Evolutionary conservation across 2,329 filamentous ascomycete genomes (phyloP).

Genomic region (Fusarium lateritium): DNA sequence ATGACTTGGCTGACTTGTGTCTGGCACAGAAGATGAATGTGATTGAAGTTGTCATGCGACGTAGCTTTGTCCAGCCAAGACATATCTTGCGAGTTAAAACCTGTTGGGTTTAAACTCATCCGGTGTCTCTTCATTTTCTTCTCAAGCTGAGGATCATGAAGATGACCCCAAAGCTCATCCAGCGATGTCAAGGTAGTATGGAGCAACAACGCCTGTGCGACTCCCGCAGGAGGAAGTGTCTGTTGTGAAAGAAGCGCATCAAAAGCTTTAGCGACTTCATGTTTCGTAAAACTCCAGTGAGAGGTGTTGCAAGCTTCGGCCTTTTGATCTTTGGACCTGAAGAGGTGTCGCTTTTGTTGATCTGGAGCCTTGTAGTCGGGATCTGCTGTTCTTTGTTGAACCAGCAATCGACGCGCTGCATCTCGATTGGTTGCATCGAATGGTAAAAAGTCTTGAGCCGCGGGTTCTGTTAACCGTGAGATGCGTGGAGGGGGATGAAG

Average conservation of each 20-base stretch:
- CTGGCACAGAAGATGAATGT: slow-evolving; percentile 30
- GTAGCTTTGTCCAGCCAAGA: slow-evolving; percentile 15
- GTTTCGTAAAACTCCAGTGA: slow-evolving; percentile 28
- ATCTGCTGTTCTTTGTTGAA: slow-evolving; percentile 11
- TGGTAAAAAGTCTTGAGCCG: slow-evolving; percentile 17
- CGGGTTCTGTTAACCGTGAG: slow-evolving; percentile 6
- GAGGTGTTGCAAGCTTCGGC: background rate
- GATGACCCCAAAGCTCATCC: slow-evolving; percentile 31
- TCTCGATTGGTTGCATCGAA: slow-evolving; percentile 2
- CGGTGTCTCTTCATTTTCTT: slow-evolving; percentile 31
- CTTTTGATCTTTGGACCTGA: slow-evolving; percentile 20
- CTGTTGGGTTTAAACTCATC: background rate
- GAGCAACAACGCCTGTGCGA: slow-evolving; percentile 22
- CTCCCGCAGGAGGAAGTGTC: slow-evolving; percentile 11
- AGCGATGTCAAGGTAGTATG: background rate
- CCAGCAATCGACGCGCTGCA: slow-evolving; percentile 9
- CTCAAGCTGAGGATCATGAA: slow-evolving; percentile 19
- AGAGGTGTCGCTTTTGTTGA: slow-evolving; percentile 14
- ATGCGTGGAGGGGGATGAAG: slow-evolving; percentile 20
- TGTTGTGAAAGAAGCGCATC: slow-evolving; percentile 2
- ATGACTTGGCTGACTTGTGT: background rate
- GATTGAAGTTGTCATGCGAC: slow-evolving; percentile 9
- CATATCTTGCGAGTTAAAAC: background rate
- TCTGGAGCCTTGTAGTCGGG: slow-evolving; percentile 5
- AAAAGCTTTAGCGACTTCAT: slow-evolving; percentile 27